Evolutionary conservation across 805 yeast genomes (phyloP), one percentile per base, ranked within the genome.

Genomic region (Cyberlindnera veronae): DNA sequence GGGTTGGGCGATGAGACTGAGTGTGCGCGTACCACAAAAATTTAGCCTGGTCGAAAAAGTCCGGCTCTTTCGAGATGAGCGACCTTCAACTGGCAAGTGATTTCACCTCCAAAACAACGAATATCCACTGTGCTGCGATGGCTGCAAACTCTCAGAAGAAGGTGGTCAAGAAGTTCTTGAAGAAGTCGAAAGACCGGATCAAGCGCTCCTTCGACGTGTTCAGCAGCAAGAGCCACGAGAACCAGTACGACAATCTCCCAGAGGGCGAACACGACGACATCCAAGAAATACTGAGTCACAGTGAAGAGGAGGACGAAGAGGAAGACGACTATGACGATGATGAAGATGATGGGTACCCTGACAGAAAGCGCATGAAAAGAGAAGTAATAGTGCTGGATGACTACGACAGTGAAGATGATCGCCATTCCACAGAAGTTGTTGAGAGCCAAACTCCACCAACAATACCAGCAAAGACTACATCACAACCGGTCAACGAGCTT

Each of bases 401-500:
- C 14, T 42, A 36, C 12, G 41, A 37, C n/a, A 39, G 36, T 15
- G 42, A 41, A n/a, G n/a, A n/a, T n/a, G n/a, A n/a, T n/a, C n/a
- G n/a, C n/a, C n/a, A n/a, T n/a, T n/a, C n/a, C n/a, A n/a, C 6
- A 14, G 19, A 22, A 19, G 38, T 19, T 27, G 32, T 9, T 7
- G 27, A 12, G 13, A 15, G 24, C 4, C 12, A 23, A 15, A 11
- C 9, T 13, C 11, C 18, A 5, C 26, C 22, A 28, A 16, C 11
- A 14, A 5, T 16, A 9, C 7, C 29, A 7, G 15, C 10, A 29
- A 19, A 19, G 27, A 15, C 14, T 10, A 14, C 15, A 17, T 17
- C 11, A 29, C 22, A 26, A 10, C 40, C 34, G n/a, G n/a, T n/a
- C 10, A 60, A 64, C 39, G 64, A 58, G 13, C 51, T 68, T 18